phyloP scores from a whole-genome alignment of 129 eudicot species.

The Centella asiatica region DNA sequence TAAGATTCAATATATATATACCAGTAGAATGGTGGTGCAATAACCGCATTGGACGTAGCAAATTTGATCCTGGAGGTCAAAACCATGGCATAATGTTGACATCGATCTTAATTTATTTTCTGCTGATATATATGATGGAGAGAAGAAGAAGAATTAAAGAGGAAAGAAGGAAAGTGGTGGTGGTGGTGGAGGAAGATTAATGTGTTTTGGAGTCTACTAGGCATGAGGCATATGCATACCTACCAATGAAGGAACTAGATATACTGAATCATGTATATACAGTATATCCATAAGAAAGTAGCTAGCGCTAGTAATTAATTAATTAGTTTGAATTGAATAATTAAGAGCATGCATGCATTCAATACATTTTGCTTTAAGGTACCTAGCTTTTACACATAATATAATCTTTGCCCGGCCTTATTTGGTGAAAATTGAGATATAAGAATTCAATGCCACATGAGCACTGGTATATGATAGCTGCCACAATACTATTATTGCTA shows the following conservation, averaged over 20 bases:
- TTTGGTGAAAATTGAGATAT: background rate
- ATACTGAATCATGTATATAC: no score
- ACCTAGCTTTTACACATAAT: background rate
- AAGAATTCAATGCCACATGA: slow-evolving; percentile 6
- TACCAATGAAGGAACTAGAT: no score
- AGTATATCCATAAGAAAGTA: no score
- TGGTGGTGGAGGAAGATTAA: no score
- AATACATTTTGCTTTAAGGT: slow-evolving; percentile 1
- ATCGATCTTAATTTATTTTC: slow-evolving; percentile 11
- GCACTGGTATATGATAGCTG: background rate
- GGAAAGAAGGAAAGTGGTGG: background rate
- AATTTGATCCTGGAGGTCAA: slow-evolving; percentile 56
- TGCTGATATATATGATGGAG: background rate
- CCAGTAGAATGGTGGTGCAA: slow-evolving; percentile 83
- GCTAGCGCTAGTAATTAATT: no score
- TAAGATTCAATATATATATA: slow-evolving; percentile 1
- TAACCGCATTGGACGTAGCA: slow-evolving; percentile 83
- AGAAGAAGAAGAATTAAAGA: background rate
- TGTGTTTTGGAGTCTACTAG: no score
- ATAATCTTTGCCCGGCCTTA: background rate
- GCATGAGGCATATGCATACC: no score
- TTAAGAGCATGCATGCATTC: background rate
- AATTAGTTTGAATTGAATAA: background rate
- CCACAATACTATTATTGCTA: background rate
- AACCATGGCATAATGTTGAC: slow-evolving; percentile 47